phyloP scores from a whole-genome alignment of 768 basidiomycete genomes.

The Hemileccinum impolitum region DNA sequence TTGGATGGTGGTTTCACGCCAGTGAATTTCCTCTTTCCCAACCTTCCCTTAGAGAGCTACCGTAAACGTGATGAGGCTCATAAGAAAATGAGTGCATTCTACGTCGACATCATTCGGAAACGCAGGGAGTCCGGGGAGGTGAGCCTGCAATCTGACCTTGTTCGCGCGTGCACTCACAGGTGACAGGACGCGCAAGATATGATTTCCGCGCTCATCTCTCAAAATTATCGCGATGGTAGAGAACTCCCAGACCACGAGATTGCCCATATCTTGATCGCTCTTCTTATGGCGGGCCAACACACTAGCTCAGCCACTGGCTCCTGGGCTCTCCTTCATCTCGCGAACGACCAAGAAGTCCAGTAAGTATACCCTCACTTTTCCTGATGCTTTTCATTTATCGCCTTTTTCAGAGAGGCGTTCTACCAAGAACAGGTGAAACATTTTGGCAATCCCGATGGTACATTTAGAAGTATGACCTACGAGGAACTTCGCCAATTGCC shows the following conservation, averaged over 20 bases:
- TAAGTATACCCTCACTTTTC: constrained; percentile 36
- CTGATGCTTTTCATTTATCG: neutral
- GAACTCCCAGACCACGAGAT: constrained; percentile 84
- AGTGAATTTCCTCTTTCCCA: constrained; percentile 92
- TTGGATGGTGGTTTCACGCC: constrained; percentile 97
- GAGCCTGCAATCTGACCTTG: constrained; percentile 7
- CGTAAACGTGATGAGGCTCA: constrained; percentile 86
- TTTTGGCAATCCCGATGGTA: constrained; percentile 78
- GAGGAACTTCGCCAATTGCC: constrained; percentile 85
- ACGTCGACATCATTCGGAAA: constrained; percentile 78
- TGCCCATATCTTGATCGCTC: constrained; percentile 97
- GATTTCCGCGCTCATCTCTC: constrained; percentile 82
- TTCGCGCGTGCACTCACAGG: constrained; percentile 1
- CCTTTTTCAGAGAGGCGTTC: constrained; percentile 60
- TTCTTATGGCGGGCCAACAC: constrained; percentile 99
- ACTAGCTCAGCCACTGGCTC: constrained; percentile 91
- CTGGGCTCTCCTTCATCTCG: constrained; percentile 89
- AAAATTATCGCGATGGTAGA: constrained; percentile 80
- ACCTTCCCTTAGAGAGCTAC: constrained; percentile 88
- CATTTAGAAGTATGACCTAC: constrained; percentile 74
- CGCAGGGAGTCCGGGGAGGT: constrained; percentile 53
- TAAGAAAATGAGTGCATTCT: constrained; percentile 91
- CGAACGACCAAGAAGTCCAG: constrained; percentile 70
- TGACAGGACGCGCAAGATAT: constrained; percentile 80
- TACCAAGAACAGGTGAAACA: constrained; percentile 87